phyloP scores from a whole-genome alignment of 2,329 filamentous ascomycete genomes.

The Phialocephala subalpina region DNA sequence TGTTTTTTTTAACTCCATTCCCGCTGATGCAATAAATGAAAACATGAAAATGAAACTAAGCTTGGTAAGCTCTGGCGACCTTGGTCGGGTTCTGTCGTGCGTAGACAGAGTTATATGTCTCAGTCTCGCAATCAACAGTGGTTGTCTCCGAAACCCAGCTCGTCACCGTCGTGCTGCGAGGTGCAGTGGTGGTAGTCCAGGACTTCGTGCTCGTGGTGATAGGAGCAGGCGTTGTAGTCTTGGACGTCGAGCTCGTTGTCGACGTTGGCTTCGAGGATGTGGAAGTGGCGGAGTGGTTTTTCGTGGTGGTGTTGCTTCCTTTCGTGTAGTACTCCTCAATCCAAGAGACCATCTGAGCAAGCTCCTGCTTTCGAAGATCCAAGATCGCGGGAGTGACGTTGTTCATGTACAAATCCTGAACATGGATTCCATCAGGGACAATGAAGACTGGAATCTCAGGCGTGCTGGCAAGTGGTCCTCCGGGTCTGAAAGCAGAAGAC shows the following conservation, averaged over 20 bases:
- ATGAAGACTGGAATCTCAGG: constrained; percentile 11
- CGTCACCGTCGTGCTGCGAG: neutral
- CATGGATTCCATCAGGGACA: neutral
- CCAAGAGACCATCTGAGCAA: constrained; percentile 2
- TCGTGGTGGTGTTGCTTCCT: neutral
- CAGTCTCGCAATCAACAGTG: neutral
- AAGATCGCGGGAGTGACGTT: neutral
- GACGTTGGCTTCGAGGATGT: neutral
- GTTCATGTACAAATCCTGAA: constrained; percentile 4
- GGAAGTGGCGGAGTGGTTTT: neutral
- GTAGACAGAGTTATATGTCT: neutral
- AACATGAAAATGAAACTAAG: neutral
- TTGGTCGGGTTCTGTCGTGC: neutral
- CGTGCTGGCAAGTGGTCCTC: neutral
- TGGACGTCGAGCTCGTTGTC: neutral
- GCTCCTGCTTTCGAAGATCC: neutral
- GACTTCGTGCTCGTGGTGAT: neutral
- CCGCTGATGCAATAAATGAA: neutral
- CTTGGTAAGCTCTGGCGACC: neutral
- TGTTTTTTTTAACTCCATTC: neutral
- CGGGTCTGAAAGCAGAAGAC: constrained; percentile 9
- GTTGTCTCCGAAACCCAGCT: neutral
- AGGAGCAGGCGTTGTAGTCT: neutral
- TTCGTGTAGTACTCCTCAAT: neutral
- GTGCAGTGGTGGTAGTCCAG: neutral